These are phyloP conservation scores for Candida easanensis DNA, from an alignment of 805 yeast species.

Conservation along the genomic window DNA sequence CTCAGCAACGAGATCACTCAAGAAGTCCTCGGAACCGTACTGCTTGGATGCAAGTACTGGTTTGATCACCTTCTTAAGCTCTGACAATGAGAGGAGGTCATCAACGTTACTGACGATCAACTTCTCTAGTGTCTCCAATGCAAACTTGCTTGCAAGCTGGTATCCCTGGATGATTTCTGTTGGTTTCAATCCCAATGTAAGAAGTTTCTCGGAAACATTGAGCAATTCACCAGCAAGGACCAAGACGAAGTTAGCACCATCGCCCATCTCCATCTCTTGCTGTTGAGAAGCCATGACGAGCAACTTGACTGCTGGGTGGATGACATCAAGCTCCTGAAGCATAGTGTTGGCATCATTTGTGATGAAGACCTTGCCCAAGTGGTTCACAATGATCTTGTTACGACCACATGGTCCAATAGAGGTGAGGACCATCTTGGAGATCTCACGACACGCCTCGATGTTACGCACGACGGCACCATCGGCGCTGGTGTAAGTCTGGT, in stretches of 20 bases:
- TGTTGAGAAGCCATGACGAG: constrained; percentile 96
- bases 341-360: constrained; percentile 99
- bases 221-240: constrained; percentile 91
- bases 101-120: constrained; percentile 60
- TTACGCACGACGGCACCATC: constrained; percentile 95
- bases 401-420: constrained; percentile 98
- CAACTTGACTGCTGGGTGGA: constrained; percentile 96
- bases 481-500: constrained; percentile 77
- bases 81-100: constrained; percentile 50
- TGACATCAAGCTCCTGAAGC: constrained; percentile 87
- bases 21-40: constrained; percentile 78
- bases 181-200: constrained; percentile 83
- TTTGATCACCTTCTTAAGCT: constrained; percentile 68
- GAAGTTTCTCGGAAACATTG: constrained; percentile 79
- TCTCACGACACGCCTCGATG: constrained; percentile 91
- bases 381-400: constrained; percentile 91
- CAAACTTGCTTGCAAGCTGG: constrained; percentile 78
- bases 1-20: constrained; percentile 76
- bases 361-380: constrained; percentile 78
- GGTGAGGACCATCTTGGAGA: constrained; percentile 85
- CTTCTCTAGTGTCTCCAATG: constrained; percentile 63
- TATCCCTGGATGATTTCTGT: constrained; percentile 93
- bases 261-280: constrained; percentile 97
- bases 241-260: constrained; percentile 88
- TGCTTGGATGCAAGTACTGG: constrained; percentile 94